Conservation (phyloP, 306 rosid species). For the Luffa acutangula region DNA sequence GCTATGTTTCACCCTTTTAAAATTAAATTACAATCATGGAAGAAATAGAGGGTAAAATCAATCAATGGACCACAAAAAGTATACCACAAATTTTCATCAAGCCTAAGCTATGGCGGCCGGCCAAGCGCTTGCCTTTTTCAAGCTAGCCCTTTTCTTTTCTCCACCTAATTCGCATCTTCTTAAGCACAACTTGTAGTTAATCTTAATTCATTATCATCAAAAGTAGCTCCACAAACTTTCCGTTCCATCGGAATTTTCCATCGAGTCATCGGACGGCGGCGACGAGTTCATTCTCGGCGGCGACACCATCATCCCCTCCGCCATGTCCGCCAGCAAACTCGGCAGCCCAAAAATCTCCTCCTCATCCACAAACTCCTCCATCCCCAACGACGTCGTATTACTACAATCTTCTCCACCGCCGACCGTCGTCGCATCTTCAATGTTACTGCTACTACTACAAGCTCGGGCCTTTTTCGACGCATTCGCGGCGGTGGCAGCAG, state of each 20-base stretch:
- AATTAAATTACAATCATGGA: neutral
- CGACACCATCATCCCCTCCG: constrained; percentile 81
- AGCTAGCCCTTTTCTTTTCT: neutral
- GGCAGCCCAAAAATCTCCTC: constrained; percentile 81
- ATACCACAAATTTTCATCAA: neutral
- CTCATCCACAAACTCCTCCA: constrained; percentile 49
- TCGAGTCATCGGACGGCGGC: constrained; percentile 25
- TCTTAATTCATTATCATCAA: constrained; percentile 8
- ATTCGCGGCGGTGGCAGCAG: constrained; percentile 32
- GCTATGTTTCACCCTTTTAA: neutral
- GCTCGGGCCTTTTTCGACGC: neutral
- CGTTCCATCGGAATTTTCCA: constrained; percentile 27
- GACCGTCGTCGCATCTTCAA: neutral
- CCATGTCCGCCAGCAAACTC: constrained; percentile 73
- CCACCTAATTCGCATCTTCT: neutral
- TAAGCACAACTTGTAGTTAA: neutral
- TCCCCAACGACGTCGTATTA: neutral
- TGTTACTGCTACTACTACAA: neutral
- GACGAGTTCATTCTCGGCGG: constrained; percentile 64
- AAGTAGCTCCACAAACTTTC: constrained; percentile 58
- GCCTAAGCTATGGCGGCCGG: neutral
- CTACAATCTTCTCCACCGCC: neutral
- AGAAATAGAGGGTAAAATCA: neutral
- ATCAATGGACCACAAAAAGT: neutral
- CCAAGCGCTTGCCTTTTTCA: neutral